These are phyloP conservation scores for Trichosporon inkin DNA, from an alignment of 1,284 basidiomycete genomes.

Conservation along the genomic window DNA sequence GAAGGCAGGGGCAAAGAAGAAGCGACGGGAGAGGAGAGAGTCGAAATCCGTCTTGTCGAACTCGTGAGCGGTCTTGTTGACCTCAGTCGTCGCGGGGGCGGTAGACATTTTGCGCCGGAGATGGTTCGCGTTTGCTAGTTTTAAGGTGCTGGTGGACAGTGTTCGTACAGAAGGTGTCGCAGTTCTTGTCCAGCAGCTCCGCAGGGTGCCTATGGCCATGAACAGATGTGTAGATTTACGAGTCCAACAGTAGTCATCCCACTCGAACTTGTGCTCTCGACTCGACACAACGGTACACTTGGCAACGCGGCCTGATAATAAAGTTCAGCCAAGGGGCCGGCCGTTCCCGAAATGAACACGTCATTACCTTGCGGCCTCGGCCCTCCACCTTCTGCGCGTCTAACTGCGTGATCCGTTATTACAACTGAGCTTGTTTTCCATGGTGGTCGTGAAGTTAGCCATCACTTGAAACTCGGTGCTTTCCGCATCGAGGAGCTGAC, in stretches of 20 bases:
- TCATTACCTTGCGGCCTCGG: not conserved
- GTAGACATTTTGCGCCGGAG: constrained; percentile 3
- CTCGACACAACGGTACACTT: constrained; percentile 7
- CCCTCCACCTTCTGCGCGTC: too few species aligned
- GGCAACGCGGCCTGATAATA: constrained; percentile 3
- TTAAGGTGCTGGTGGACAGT: constrained; percentile 6
- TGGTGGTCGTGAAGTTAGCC: not conserved
- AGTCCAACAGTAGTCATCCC: not conserved
- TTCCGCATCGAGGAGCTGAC: not conserved
- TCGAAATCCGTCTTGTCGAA: constrained; percentile 89
- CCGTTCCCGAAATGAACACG: not conserved
- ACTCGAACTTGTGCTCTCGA: not conserved
- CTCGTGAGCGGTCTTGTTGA: constrained; percentile 80
- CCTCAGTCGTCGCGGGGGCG: constrained; percentile 32
- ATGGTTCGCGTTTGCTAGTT: not conserved
- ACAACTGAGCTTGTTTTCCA: not conserved
- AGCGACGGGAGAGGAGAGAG: constrained; percentile 79
- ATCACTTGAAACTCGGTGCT: too few species aligned
- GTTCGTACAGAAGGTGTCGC: constrained; percentile 9
- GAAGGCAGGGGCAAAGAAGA: constrained; percentile 98
- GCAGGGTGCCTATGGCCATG: constrained; percentile 19
- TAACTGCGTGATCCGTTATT: not conserved
- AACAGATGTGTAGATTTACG: constrained; percentile 3
- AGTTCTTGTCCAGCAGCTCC: constrained; percentile 18
- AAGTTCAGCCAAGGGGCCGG: constrained; percentile 2